Base-by-base conservation (phyloP, 495 filamentous ascomycete genomes). In the Aspergillus sparsus region DNA sequence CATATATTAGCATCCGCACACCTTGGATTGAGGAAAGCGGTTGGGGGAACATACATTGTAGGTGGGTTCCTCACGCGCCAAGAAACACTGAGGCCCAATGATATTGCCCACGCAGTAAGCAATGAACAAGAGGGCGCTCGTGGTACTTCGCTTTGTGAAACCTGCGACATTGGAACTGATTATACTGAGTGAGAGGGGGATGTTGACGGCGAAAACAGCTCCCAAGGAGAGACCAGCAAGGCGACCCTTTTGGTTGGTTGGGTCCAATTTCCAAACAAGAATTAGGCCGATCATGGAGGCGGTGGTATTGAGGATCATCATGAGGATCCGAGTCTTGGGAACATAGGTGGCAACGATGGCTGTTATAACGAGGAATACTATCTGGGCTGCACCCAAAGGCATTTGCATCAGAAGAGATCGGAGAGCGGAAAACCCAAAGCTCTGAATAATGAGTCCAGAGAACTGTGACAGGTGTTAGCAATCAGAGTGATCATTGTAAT, bases 91-190 rank as follows among this genome's bases (percentile, higher is more conserved):
- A 16, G 74, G 74, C 0, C 75, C 74, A 39, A 73, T 67, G 41
- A 78, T 74, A 62, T 72, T 72, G 0, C 70, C 70, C 10, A 66
- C 62, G 34, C 70, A 72, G 39, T 70, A 72, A 2, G 63, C 68
- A 12, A 72, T 49, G 33, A 72, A 70, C 10, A 70, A 37, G 49
- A 72, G 49, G 12, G 73, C 73, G 18, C 70, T 72, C n/a, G 75
- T 71, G 2, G 69, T 64, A 27, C 71, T 77, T 44, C 85, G 83
- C 66, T 87, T 87, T 15, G 85, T 86, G 68, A 84, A 85, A 11
- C 83, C 85, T 3, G 83, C 83, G 0, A 89, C 80, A 58, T 88
- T 88, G 7, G 79, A 83, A 0, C 73, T 78, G 52, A 87, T 81
- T 12, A 87, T 64, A 36, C 76, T 79, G 16, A 87, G 66, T 0